Evolutionary conservation across 805 yeast species (phyloP).

Genomic region (Alloascoidea africana): DNA sequence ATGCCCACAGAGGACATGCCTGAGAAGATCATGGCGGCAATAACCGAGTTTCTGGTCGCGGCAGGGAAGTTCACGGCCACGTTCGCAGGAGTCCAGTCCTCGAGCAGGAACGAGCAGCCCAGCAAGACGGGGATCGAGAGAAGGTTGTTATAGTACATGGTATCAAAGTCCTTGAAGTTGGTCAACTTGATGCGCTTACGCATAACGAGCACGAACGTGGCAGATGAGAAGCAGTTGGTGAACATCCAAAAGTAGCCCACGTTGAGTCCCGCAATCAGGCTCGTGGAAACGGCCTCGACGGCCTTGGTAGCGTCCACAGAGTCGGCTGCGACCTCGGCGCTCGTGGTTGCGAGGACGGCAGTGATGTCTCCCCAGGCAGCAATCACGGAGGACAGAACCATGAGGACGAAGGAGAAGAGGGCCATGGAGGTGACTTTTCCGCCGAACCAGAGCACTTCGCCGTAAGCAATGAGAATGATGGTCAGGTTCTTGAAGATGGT

Average conservation of each 20-base stretch:
- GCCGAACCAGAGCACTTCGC: conserved; percentile 96
- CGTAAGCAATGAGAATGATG: conserved; percentile 91
- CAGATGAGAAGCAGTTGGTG: conserved; percentile 84
- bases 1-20: conserved; percentile 94
- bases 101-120: conserved; percentile 58
- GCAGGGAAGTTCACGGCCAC: conserved; percentile 65
- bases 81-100: conserved; percentile 87
- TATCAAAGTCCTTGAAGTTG: conserved; percentile 90
- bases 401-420: conserved; percentile 71
- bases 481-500: conserved; percentile 97
- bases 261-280: conserved; percentile 40
- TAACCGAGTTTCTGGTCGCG: conserved; percentile 48
- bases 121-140: conserved; percentile 83
- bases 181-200: conserved; percentile 96
- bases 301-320: conserved; percentile 43
- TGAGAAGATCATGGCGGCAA: conserved; percentile 76
- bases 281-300: conserved; percentile 46
- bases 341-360: conserved; percentile 21
- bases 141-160: conserved; percentile 96
- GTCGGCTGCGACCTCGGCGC: conserved; percentile 21
- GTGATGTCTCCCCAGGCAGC: conserved; percentile 80
- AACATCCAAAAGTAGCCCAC: conserved; percentile 96
- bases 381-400: conserved; percentile 92
- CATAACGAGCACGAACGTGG: conserved; percentile 86
- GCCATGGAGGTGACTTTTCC: conserved; percentile 86